These are phyloP conservation scores for Amaranthus tricolor DNA, from an alignment of 179 eudicot genomes.

Conservation along the genomic window DNA sequence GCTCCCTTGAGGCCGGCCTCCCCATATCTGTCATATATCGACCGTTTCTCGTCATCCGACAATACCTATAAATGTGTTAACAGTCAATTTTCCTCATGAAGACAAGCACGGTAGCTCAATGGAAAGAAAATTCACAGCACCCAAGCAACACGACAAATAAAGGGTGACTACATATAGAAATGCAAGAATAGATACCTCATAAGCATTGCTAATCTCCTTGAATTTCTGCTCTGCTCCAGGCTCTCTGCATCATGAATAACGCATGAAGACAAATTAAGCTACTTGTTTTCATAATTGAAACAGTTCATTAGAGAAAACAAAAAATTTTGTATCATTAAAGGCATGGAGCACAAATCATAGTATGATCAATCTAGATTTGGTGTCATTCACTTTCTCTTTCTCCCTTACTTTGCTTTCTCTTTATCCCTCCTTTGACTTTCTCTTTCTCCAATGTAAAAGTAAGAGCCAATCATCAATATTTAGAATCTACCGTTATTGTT, in stretches of 20 bases:
- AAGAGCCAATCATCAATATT: too few relatives aligned
- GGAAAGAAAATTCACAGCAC: not conserved
- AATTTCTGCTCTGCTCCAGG: slow-evolving; percentile 91
- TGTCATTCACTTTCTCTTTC: too few relatives aligned
- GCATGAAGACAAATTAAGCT: not conserved
- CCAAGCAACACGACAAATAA: not conserved
- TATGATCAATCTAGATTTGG: not conserved
- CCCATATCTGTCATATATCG: slow-evolving; percentile 88
- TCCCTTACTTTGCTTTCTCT: too few relatives aligned
- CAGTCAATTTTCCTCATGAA: not conserved
- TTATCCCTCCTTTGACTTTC: too few relatives aligned
- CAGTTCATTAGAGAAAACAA: not conserved
- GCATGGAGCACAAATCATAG: not conserved
- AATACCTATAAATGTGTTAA: slow-evolving; percentile 53
- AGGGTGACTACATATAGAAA: not conserved
- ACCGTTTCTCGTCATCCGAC: slow-evolving; percentile 95
- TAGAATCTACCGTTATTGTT: too few relatives aligned
- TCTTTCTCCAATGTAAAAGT: too few relatives aligned
- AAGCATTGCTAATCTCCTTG: slow-evolving; percentile 89
- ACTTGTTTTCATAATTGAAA: not conserved
- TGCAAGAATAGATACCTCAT: slow-evolving; percentile 61
- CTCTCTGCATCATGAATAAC: slow-evolving; percentile 53
- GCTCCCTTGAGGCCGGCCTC: slow-evolving; percentile 98
- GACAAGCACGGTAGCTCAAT: not conserved
- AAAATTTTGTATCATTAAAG: not conserved